Base-by-base conservation (phyloP, 192 early-diverging fungal species). In the Entrophospora sp. region DNA sequence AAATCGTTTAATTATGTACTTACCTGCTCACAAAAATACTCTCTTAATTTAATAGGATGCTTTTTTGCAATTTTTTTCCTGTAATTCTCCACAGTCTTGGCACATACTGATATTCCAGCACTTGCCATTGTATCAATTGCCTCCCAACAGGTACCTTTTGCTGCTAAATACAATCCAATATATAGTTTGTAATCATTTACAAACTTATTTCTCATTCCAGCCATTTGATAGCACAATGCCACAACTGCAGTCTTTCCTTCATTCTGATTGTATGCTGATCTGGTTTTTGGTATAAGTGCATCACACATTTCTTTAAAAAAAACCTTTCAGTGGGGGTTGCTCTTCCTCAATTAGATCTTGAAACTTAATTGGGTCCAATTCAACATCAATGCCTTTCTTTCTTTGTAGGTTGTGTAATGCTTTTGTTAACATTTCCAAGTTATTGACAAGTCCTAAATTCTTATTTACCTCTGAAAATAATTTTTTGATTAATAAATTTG, bases 151-250 rank as follows among this genome's bases (percentile, higher is more conserved):
- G 30, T 27, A 10, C 27, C 43, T 18, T 9, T 48, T 48, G 32
- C 61, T 5, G 18, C 16, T 24, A 63, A 48, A 34, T 34, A 63
- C 18, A 48, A 48, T 18, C 43, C 44, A 1, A 63, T 20, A 20
- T 63, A 42, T 32, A 48, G 10, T 9, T 62, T 62, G 31, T 20
- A n/a, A 14, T 34, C 4, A 46, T 63, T 63, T 34, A 63, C 32
- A 31, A 63, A 63, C 18, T 48, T 63, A 32, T 63, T 63, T 34
- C 18, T 4, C 18, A 63, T 12, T 28, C 44, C 61, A 25, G 61
- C 61, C n/a, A 63, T 35, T 2, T 48, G 32, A 7, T 63, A 63
- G 48, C 30, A 63, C 35, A 63, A 32, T n/a, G 0, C 16, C 2
- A 46, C 61, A 24, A 62, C 34, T 63, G 18, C 7, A 20, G 45